These are phyloP conservation scores for Penicillium soppii DNA, from an alignment of 495 filamentous ascomycete species.

Conservation along the genomic window DNA sequence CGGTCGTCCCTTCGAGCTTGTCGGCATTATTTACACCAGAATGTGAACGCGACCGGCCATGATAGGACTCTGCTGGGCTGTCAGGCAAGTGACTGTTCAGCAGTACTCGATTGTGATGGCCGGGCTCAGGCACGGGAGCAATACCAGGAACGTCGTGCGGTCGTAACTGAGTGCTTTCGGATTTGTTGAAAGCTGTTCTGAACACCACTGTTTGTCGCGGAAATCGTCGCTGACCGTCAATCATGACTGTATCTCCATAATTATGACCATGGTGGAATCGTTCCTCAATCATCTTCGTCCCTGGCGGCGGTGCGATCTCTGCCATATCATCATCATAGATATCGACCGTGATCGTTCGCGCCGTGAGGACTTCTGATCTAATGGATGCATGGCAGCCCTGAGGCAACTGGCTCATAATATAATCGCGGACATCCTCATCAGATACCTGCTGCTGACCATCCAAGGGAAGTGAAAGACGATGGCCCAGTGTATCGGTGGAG, in stretches of 20 bases:
- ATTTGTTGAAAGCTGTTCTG: conserved; percentile 44
- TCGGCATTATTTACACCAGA: background rate
- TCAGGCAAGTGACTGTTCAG: background rate
- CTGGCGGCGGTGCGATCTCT: conserved; percentile 61
- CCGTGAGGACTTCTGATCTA: conserved; percentile 60
- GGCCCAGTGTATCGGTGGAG: conserved; percentile 15
- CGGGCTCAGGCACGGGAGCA: background rate
- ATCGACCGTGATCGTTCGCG: conserved; percentile 71
- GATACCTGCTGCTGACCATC: conserved; percentile 36
- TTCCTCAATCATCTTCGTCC: conserved; percentile 66
- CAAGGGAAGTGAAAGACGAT: conserved; percentile 30
- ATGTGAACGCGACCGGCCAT: conserved; percentile 1
- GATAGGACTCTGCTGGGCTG: background rate
- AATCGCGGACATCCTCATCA: conserved; percentile 44
- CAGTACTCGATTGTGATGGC: background rate
- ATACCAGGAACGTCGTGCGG: conserved; percentile 11
- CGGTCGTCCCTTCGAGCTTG: background rate
- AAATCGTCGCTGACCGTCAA: conserved; percentile 16
- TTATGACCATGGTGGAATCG: conserved; percentile 41
- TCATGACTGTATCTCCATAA: conserved; percentile 14
- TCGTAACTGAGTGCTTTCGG: conserved; percentile 40
- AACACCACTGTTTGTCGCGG: conserved; percentile 48
- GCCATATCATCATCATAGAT: conserved; percentile 60
- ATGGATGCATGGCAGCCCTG: conserved; percentile 57
- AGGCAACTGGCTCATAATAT: conserved; percentile 48